Conservation (phyloP, 2,329 filamentous ascomycete species). For the Phyllosticta citrichinensis region DNA sequence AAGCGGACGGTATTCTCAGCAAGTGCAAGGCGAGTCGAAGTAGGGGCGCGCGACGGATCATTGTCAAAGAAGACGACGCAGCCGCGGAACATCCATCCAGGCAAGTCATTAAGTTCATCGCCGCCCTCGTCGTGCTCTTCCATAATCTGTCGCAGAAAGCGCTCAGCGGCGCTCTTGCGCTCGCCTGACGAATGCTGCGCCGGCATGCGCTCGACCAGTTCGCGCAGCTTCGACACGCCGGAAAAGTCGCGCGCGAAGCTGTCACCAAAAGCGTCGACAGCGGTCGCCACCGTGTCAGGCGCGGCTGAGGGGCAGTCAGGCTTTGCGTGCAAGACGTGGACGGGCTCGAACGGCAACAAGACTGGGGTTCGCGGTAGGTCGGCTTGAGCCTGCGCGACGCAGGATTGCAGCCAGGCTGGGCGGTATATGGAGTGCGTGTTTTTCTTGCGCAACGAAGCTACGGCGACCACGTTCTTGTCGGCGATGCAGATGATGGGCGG, state of each 20-base stretch:
- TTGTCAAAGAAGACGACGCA: background rate
- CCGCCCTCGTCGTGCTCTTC: background rate
- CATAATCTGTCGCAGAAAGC: background rate
- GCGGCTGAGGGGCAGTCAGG: slow-evolving; percentile 46
- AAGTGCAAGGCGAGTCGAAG: background rate
- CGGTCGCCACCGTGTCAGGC: slow-evolving; percentile 37
- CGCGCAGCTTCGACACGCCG: slow-evolving; percentile 14
- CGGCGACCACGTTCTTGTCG: slow-evolving; percentile 70
- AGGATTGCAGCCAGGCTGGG: slow-evolving; percentile 77
- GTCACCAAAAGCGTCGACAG: slow-evolving; percentile 67
- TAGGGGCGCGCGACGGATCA: background rate
- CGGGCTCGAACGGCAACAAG: slow-evolving; percentile 55
- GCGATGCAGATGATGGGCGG: slow-evolving; percentile 62
- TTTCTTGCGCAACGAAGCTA: slow-evolving; percentile 68
- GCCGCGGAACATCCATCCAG: background rate
- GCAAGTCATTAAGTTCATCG: background rate
- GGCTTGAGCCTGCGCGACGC: slow-evolving; percentile 51
- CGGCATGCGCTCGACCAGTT: background rate
- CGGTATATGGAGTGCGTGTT: slow-evolving; percentile 63
- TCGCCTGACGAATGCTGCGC: background rate
- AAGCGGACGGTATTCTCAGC: slow-evolving; percentile 46
- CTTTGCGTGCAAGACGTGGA: slow-evolving; percentile 63
- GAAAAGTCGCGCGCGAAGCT: slow-evolving; percentile 66
- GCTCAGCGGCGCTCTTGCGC: background rate
- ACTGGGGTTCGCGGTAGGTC: slow-evolving; percentile 44